Evolutionary conservation across 768 basidiomycete genomes (phyloP), one percentile per base, ranked within the genome.

Genomic region (Neoboletus brunneissimus): DNA sequence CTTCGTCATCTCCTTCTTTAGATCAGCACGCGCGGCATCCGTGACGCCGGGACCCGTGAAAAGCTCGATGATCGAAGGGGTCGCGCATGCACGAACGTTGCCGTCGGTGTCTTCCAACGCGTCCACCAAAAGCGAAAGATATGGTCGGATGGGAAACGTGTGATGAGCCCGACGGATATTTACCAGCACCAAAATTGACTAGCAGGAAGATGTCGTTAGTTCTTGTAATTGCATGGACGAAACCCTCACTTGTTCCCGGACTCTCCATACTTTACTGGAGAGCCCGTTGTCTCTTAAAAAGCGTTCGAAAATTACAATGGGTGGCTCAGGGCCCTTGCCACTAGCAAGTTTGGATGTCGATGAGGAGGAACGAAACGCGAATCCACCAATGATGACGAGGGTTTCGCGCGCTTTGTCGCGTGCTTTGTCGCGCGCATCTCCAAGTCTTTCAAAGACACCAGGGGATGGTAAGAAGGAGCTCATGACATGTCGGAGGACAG

Each of bases 91-190:
- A 43, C 97, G 88, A 51, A 98, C 97, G 62, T 85, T 84, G 20
- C 88, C 83, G 67, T 99, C 97, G 1, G 86, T 84, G 72, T 98
- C 96, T 75, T 98, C 91, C 31, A 99, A 79, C 38, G 87, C 79
- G 53, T 87, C 90, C 34, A 98, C 91, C 48, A 99, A 82, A 13
- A 80, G 73, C 1, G 88, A 72, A 32, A 96, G 81, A 73, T 88
- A 98, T 6, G 89, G 82, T 44, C 89, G 81, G 42, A 97, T 83
- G 35, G 92, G 91, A 56, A 93, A 91, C 43, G 82, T 76, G 64
- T 83, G 81, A 68, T 89, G 83, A 43, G 75, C 69, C 37, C 87
- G 85, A 50, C 91, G 86, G 62, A 93, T 81, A 62, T 87, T 80
- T 18, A 89, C 88, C 9, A 93, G 78, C 18, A 83, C 79, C 44